Evolutionary conservation across 2,329 filamentous ascomycete genomes (phyloP).

Genomic region (Diaporthe vaccinii): DNA sequence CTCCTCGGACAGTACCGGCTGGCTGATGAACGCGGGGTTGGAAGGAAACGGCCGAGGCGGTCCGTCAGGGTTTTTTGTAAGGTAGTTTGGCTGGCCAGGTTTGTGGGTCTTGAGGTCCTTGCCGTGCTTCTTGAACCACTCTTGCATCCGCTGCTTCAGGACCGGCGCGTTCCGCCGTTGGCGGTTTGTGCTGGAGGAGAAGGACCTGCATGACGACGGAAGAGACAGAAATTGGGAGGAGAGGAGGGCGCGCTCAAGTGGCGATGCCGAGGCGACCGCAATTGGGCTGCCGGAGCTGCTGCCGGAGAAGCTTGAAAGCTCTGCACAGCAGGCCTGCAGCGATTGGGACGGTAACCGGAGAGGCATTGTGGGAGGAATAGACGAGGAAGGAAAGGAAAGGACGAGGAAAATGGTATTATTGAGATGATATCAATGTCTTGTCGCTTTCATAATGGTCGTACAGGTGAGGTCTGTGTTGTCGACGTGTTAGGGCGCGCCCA

Average conservation of each 20-base stretch:
- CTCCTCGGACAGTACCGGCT: conserved; percentile 80
- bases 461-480: conserved; percentile 12
- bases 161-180: conserved; percentile 53
- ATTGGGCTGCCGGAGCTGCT: conserved; percentile 31
- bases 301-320: conserved; percentile 33
- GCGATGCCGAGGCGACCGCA: conserved; percentile 1
- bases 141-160: conserved; percentile 54
- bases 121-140: conserved; percentile 50
- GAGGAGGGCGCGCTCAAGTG: conserved; percentile 36
- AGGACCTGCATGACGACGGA: conserved; percentile 46
- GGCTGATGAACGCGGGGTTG: conserved; percentile 78
- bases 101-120: conserved; percentile 40
- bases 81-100: conserved; percentile 51
- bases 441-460: conserved; percentile 26
- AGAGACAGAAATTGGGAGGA: conserved; percentile 18
- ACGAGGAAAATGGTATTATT: background rate
- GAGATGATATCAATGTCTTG: conserved; percentile 11
- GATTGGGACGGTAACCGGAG: conserved; percentile 38
- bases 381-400: background rate
- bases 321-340: conserved; percentile 37
- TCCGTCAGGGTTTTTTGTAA: conserved; percentile 51
- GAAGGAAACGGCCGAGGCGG: conserved; percentile 75
- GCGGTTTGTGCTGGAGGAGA: conserved; percentile 56
- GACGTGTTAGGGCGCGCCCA: conserved; percentile 31
- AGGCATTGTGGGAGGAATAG: conserved; percentile 35